Base-by-base conservation (phyloP, 352 stramenopile genomes). In the Globisporangium nagaii region DNA sequence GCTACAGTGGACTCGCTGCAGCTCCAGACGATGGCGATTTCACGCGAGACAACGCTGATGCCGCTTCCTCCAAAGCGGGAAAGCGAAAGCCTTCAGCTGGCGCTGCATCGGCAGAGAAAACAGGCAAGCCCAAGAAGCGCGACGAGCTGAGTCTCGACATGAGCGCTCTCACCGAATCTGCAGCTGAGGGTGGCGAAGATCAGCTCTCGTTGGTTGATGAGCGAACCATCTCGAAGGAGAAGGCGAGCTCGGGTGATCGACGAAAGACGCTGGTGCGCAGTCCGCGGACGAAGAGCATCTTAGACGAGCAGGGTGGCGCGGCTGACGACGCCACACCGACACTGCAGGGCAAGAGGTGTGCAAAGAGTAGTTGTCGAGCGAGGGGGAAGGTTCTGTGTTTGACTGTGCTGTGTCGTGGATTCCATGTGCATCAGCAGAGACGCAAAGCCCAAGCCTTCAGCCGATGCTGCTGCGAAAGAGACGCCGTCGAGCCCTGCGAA, bases 201-300 rank as follows among this genome's bases (percentile, higher is more conserved):
- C 20, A 10, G 9, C 13, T n/a, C n/a, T n/a, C n/a, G n/a, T n/a
- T 25, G 20, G 15, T 20, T 24, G 30, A 48, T 27, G 52, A 45
- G 22, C n/a, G 22, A n/a, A 7, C 19, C 27, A 8, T 31, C 24
- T n/a, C 13, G 25, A 48, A 22, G 17, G 42, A 27, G 5, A 20
- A 20, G 20, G 11, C 1, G 10, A 15, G 12, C 12, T 34, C 22
- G 1, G 15, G 9, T 19, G 42, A 60, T 7, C 54, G 36, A n/a
- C 19, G 37, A 17, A 43, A 48, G 19, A 54, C 28, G 13, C 45
- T 62, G 15, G 3, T n/a, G 1, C 55, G 55, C 3, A 62, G 55
- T 20, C 55, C 55, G 10, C 55, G 46, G 17, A 20, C 31, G 13
- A 55, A 43, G 36, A 56, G 45, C 27, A 28, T 58, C 8, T 4